Conservation (phyloP, 495 filamentous ascomycete species). For the Barbatosphaeria neglecta region DNA sequence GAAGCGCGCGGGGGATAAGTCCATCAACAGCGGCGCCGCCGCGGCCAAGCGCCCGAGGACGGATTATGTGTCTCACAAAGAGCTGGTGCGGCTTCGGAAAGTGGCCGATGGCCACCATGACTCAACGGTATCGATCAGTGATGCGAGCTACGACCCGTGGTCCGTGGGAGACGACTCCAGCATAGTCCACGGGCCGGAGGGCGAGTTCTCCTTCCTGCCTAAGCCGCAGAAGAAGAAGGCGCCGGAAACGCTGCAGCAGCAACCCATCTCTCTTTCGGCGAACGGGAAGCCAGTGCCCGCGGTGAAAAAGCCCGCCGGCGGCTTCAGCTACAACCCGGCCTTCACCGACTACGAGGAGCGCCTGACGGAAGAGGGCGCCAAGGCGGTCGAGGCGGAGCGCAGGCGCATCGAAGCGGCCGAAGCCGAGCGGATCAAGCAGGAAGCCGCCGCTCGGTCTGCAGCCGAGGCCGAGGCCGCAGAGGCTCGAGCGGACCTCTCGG, state of each 20-base stretch:
- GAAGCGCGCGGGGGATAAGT: constrained; percentile 54
- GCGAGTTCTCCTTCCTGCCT: constrained; percentile 47
- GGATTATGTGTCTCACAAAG: constrained; percentile 68
- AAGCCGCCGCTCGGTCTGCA: constrained; percentile 41
- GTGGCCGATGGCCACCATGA: constrained; percentile 63
- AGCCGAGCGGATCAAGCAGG: constrained; percentile 43
- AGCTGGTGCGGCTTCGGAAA: constrained; percentile 61
- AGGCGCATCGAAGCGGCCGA: constrained; percentile 58
- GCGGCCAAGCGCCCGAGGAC: constrained; percentile 59
- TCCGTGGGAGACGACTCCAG: constrained; percentile 32
- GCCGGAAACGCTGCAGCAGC: constrained; percentile 62
- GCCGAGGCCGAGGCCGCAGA: constrained; percentile 52
- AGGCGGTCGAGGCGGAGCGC: constrained; percentile 69
- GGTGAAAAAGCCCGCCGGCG: constrained; percentile 66
- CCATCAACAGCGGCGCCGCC: constrained; percentile 57
- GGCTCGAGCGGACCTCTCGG: constrained; percentile 54
- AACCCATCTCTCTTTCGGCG: constrained; percentile 67
- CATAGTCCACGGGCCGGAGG: constrained; percentile 32
- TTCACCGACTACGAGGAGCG: constrained; percentile 75
- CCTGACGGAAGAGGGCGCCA: constrained; percentile 58
- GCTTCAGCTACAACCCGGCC: constrained; percentile 81
- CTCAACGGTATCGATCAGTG: constrained; percentile 39
- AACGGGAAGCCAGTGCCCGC: constrained; percentile 66
- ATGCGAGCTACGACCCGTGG: constrained; percentile 70
- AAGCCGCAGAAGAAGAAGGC: constrained; percentile 54